Base-by-base conservation (phyloP, 2,329 filamentous ascomycete species). In the Paraconiothyrium sp. region DNA sequence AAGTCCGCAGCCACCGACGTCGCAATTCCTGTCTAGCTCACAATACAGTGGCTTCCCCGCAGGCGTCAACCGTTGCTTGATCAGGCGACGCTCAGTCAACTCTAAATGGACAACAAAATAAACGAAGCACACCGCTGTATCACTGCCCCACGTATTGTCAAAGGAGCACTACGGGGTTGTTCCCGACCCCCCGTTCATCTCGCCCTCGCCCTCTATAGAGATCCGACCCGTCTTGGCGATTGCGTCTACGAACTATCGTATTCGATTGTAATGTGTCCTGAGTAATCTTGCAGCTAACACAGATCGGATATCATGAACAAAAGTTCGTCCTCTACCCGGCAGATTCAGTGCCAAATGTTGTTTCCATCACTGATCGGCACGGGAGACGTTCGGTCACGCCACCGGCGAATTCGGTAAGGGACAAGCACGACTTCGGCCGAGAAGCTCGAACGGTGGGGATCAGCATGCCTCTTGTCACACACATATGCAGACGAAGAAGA, bases 71-170 rank as follows among this genome's bases (percentile, higher is more conserved):
- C 49, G 35, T 37, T 43, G n/a, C 50, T 49, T 13, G 27, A 46
- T 64, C 62, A 61, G 51, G 51, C 49, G 59, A 64, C 52, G 47
- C 16, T 55, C 49, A 46, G 39, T 30, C 46, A 58, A 57, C 46
- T 50, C 37, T 50, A 52, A 47, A 59, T 54, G 35, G 30, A 58
- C 43, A 43, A 52, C 43, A 39, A 27, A 9, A 51, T 22, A 43
- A 20, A 8, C 16, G 14, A 32, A 47, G 24, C n/a, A 41, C 22
- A 41, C 56, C 27, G 35, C 49, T 51, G 27, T 44, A 34, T 22
- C 10, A 14, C 39, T 34, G 20, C n/a, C n/a, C 44, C 35, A 30
- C 39, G 51, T 35, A 22, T n/a, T 47, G 30, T 32, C 20, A 16
- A 35, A 4, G 13, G 27, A 41, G 2, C n/a, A 22, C 22, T 11